A percentile compares a stretch with the other conserved stretches of the same genome.
phyloP scores from a whole-genome alignment of 768 basidiomycete genomes.

The Pisolithus tinctorius region DNA sequence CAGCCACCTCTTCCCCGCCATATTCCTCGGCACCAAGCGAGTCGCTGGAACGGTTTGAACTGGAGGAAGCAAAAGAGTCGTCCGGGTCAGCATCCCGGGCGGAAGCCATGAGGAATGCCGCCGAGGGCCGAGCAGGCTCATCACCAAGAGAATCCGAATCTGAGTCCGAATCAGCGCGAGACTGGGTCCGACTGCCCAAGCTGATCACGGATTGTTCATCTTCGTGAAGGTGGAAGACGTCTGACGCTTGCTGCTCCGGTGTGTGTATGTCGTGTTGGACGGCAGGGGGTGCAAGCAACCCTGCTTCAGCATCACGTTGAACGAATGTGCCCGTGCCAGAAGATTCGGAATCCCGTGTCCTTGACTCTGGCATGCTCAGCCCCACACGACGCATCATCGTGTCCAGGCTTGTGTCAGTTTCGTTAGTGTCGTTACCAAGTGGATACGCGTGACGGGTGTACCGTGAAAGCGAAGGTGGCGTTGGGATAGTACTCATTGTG shows the following conservation, averaged over 20 bases:
- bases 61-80: conserved; percentile 38
- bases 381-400: conserved; percentile 64
- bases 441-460: conserved; percentile 43
- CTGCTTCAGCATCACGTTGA: conserved; percentile 2
- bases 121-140: conserved; percentile 52
- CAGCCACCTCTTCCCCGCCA: conserved; percentile 30
- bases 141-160: conserved; percentile 56
- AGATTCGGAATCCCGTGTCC: conserved; percentile 10
- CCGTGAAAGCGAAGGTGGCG: conserved; percentile 66
- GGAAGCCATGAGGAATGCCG: conserved; percentile 62
- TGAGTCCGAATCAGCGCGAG: conserved; percentile 37
- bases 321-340: conserved; percentile 8
- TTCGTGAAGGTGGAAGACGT: conserved; percentile 21
- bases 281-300: background rate
- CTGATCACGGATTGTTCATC: conserved; percentile 16
- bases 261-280: conserved; percentile 12
- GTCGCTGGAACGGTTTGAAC: conserved; percentile 54
- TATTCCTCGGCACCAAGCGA: conserved; percentile 42
- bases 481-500: conserved; percentile 62
- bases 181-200: conserved; percentile 4
- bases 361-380: conserved; percentile 35
- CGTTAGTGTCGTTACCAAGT: conserved; percentile 35
- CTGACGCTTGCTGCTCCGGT: conserved; percentile 17
- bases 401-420: conserved; percentile 54
- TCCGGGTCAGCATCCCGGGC: conserved; percentile 26